Evolutionary conservation across 164 flowering plant genomes (phyloP).

Genomic region (Liriodendron chinense): DNA sequence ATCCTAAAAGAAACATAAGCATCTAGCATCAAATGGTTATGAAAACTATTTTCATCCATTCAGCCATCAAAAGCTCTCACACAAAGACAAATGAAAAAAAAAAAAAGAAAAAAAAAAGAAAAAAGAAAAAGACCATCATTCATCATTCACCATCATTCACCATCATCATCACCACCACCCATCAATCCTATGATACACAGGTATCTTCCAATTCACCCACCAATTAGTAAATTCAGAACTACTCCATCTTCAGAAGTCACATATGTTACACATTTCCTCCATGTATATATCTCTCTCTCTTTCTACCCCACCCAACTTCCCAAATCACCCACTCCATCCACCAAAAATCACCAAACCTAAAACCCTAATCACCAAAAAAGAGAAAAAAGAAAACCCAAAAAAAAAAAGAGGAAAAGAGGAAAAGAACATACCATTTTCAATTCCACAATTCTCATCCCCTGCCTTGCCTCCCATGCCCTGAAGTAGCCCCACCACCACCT

Average conservation of each 20-base stretch:
- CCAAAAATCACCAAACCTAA: conserved; percentile 1
- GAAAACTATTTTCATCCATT: no score
- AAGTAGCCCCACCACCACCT: conserved; percentile 8
- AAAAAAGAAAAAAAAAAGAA: not conserved
- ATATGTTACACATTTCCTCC: conserved; percentile 11
- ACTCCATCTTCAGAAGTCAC: conserved; percentile 11
- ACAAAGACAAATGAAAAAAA: not conserved
- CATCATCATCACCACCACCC: not conserved
- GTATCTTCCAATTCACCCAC: not conserved
- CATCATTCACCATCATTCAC: not conserved
- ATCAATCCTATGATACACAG: not conserved
- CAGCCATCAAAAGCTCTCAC: no score
- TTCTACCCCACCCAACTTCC: not conserved
- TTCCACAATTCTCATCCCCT: conserved; percentile 8
- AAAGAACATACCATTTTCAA: not conserved
- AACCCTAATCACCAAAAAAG: not conserved
- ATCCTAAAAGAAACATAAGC: no score
- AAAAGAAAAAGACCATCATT: not conserved
- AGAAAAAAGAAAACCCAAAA: not conserved
- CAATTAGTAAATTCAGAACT: conserved; percentile 1
- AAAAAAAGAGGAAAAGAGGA: not conserved
- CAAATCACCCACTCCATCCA: not conserved
- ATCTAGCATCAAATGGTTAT: no score
- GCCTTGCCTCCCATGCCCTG: conserved; percentile 12
- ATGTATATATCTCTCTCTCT: not conserved